Base-by-base conservation (phyloP, 129 eudicot species). In the Tagetes erecta region DNA sequence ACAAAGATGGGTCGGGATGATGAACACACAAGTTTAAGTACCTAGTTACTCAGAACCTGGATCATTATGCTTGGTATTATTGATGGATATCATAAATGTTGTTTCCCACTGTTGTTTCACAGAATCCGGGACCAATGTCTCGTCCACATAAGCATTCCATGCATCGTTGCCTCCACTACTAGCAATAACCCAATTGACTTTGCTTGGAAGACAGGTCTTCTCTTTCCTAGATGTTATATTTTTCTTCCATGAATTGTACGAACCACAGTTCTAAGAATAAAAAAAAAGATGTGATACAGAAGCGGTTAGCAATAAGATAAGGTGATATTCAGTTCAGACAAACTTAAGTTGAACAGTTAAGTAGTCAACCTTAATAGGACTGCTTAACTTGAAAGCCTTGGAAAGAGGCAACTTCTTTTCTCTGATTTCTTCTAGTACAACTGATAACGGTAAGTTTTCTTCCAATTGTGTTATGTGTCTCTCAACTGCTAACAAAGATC, bases 171-270 rank as follows among this genome's bases (percentile, higher is more conserved):
- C 94, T 51, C 80, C 81, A 12, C 80, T 68, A 83, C 86, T 84
- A 72, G 81, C 87, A 73, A 86, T 83, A 31, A 90, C 96, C 98
- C 98, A 93, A 49, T 83, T 87, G 68, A 93, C 73, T 80, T 86
- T 90, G 14, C 62, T 64, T 8, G 98, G 96, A 57, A 90, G 92
- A 36, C 46, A 8, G 8, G 46, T 64, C 56, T 83, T 62, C 47
- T 78, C 83, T 52, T 76, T 67, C 73, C 62, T 68, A 6, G 78
- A 78, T 8, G 36, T 59, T 31, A 27, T 8, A 5, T 72, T 84
- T 42, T 75, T 77, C 77, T 86, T 86, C 85, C 84, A 76, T 37
- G 84, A 70, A 62, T 70, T 84, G 81, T 82, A 78, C 3, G 84
- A 67, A 56, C 74, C 80, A 8, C 84, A 64, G 63, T 70, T 89